Base-by-base conservation (phyloP, 768 basidiomycete genomes). In the Pilatotrama ljubarskyi region DNA sequence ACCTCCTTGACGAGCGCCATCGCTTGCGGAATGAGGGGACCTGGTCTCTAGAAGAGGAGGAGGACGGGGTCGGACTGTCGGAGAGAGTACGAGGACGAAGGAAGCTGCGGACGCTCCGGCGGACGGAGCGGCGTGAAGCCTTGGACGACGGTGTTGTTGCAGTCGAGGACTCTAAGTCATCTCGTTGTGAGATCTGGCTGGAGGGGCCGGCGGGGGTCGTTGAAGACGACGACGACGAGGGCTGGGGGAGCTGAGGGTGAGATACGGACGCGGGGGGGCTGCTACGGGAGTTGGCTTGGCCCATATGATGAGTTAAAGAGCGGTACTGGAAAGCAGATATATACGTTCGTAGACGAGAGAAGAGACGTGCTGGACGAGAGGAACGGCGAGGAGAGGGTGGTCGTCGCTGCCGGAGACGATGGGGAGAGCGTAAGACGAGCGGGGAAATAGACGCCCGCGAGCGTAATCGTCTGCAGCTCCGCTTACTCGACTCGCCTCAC, bases 1-100 rank as follows among this genome's bases (percentile, higher is more conserved):
- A 74, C 51, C 77, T 65, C 38, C 62, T 60, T 2, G 71, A 72
- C 20, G 69, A 67, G 7, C 68, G 64, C 73, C 73, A 73, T 48
- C 69, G 64, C 46, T 70, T 73, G 41, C 70, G 65, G 17, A 59
- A 41, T 14, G 66, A 63, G 29, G 58, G 46, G 32, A 46, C 38
- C 50, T 17, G 55, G 29, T 13, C 44, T 10, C 29, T 32, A 2
- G 55, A 37, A 13, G 49, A 36, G 40, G 38, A 29, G 58, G 43
- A 29, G 13, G 43, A 50, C 32, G 44, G 47, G n/a, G 44, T 52
- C 48, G 35, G 62, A 51, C 17, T 55, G 55, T 54, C 55, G 11
- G 55, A 57, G 8, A 41, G 55, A 1, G 47, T 49, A 25, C 55
- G 55, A 5, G 55, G 68, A 62, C 65, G 63, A 25, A 69, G 50